phyloP scores from a whole-genome alignment of 371 early-diverging fungal species.

The Synchytrium microbalum region DNA sequence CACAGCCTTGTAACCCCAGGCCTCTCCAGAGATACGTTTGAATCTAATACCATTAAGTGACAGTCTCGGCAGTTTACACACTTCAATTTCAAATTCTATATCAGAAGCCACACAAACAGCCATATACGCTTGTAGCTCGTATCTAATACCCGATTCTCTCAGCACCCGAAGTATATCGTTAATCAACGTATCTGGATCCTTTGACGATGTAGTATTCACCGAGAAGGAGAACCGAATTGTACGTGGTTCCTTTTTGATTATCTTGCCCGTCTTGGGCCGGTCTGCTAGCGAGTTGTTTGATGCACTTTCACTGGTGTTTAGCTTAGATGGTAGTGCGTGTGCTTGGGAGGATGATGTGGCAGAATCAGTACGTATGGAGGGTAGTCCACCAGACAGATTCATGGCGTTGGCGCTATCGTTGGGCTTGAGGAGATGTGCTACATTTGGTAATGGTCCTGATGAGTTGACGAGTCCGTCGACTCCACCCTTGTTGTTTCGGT shows the following conservation, averaged over 20 bases:
- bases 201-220: conserved; percentile 40
- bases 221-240: conserved; percentile 44
- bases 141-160: conserved; percentile 20
- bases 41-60: conserved; percentile 38
- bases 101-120: conserved; percentile 22
- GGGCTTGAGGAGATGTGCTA: no score
- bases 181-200: conserved; percentile 38
- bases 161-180: conserved; percentile 33
- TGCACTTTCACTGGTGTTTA: not conserved
- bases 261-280: conserved; percentile 18
- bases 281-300: conserved; percentile 10
- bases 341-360: not conserved
- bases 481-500: not conserved
- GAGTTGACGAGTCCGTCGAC: not conserved
- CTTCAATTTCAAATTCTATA: conserved; percentile 45
- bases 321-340: not conserved
- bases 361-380: not conserved
- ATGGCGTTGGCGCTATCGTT: not conserved
- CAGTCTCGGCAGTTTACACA: conserved; percentile 44
- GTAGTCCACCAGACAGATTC: not conserved
- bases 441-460: not conserved
- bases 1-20: conserved; percentile 44
- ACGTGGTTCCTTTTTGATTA: conserved; percentile 28
- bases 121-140: conserved; percentile 24
- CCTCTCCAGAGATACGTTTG: conserved; percentile 41